phyloP scores from a whole-genome alignment of 2,329 filamentous ascomycete genomes.

The Dothideomycetes sp. region DNA sequence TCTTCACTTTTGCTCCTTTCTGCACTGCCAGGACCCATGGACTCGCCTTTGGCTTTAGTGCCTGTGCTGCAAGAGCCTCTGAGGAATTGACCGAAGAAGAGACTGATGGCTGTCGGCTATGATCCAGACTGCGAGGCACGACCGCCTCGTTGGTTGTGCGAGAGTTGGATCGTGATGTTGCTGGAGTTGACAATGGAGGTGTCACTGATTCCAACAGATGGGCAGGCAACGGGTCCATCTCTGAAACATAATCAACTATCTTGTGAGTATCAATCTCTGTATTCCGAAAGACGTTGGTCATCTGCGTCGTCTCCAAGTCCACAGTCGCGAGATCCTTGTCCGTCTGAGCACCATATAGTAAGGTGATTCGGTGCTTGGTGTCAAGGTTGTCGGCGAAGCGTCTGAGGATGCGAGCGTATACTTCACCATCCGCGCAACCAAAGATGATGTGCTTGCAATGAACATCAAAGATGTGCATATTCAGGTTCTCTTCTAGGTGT shows the following conservation, averaged over 20 bases:
- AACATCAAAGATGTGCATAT: conserved; percentile 46
- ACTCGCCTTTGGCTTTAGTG: not conserved
- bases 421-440: conserved; percentile 49
- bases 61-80: not conserved
- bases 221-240: not conserved
- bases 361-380: conserved; percentile 40
- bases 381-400: conserved; percentile 38
- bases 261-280: conserved; percentile 35
- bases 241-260: not conserved
- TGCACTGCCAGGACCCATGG: conserved; percentile 7
- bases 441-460: conserved; percentile 54
- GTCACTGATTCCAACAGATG: not conserved
- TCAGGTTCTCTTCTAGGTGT: conserved; percentile 41
- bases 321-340: conserved; percentile 43
- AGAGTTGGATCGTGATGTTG: conserved; percentile 1
- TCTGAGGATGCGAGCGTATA: conserved; percentile 45
- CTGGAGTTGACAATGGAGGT: conserved; percentile 1
- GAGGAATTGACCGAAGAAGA: not conserved
- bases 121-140: not conserved
- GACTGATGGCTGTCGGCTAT: conserved; percentile 1
- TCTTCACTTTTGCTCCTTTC: conserved; percentile 9
- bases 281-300: conserved; percentile 46
- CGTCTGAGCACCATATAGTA: conserved; percentile 49
- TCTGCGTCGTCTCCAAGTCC: conserved; percentile 43
- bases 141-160: not conserved